Evolutionary conservation across 768 basidiomycete genomes (phyloP).

Genomic region (Epithele typhae): DNA sequence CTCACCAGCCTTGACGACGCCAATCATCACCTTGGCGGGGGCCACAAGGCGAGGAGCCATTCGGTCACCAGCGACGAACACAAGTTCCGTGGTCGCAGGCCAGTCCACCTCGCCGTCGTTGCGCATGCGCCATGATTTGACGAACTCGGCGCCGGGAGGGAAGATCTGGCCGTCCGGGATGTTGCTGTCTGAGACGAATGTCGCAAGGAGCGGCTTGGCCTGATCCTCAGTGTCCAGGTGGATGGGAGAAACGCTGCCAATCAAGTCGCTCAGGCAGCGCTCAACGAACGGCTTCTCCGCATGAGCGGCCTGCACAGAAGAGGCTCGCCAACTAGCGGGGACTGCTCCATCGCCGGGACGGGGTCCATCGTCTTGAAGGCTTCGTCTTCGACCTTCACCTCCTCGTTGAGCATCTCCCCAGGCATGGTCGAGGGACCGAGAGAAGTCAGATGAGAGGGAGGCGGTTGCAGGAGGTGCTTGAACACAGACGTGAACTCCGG

Average conservation of each 20-base stretch:
- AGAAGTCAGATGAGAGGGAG: neutral
- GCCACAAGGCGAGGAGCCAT: slow-evolving; percentile 36
- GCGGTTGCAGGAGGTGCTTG: slow-evolving; percentile 22
- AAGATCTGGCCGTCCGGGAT: slow-evolving; percentile 72
- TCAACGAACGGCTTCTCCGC: slow-evolving; percentile 1
- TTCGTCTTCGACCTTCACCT: neutral
- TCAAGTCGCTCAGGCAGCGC: slow-evolving; percentile 6
- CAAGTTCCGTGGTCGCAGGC: slow-evolving; percentile 64
- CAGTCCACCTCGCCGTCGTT: slow-evolving; percentile 63
- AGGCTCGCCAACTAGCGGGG: slow-evolving; percentile 22
- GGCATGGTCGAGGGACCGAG: slow-evolving; percentile 11
- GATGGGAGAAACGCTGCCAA: slow-evolving; percentile 4
- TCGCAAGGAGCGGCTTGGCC: slow-evolving; percentile 28
- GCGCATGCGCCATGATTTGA: slow-evolving; percentile 75
- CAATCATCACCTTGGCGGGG: slow-evolving; percentile 41
- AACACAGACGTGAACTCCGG: slow-evolving; percentile 24
- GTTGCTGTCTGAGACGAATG: slow-evolving; percentile 63
- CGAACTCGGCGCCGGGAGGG: slow-evolving; percentile 81
- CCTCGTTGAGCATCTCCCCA: slow-evolving; percentile 15
- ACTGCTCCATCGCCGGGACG: slow-evolving; percentile 9
- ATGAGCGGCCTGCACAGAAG: slow-evolving; percentile 19
- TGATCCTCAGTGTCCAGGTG: neutral
- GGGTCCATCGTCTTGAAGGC: neutral
- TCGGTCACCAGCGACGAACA: slow-evolving; percentile 68
- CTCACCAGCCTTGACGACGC: slow-evolving; percentile 51